These are phyloP conservation scores for Raphanus hybrid DNA, from an alignment of 441 rosid species.

Conservation along the genomic window DNA sequence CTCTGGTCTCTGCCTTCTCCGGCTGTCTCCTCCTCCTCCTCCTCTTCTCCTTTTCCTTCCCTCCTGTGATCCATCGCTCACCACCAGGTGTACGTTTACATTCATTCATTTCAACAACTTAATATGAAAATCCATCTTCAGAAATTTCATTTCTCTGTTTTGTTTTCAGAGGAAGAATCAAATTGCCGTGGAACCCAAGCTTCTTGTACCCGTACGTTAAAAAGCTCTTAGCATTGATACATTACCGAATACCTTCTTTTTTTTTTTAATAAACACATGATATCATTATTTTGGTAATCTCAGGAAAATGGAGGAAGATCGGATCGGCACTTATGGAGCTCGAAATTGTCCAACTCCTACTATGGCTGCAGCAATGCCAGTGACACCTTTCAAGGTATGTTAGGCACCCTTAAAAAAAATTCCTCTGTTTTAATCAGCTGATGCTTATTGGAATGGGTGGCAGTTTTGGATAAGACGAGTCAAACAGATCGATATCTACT, in stretches of 20 bases:
- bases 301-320: slow-evolving; percentile 56
- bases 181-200: slow-evolving; percentile 31
- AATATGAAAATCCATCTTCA: neutral
- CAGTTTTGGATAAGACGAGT: slow-evolving; percentile 52
- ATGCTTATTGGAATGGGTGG: slow-evolving; percentile 24
- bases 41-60: slow-evolving; percentile 51
- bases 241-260: neutral
- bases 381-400: slow-evolving; percentile 56
- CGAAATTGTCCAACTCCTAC: slow-evolving; percentile 63
- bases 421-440: neutral
- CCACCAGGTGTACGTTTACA: slow-evolving; percentile 20
- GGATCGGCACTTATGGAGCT: slow-evolving; percentile 69
- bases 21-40: slow-evolving; percentile 62
- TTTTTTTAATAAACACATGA: neutral
- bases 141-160: neutral
- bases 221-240: neutral
- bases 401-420: neutral
- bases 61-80: slow-evolving; percentile 47
- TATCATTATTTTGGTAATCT: slow-evolving; percentile 1
- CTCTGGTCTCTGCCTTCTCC: slow-evolving; percentile 55
- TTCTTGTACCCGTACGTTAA: slow-evolving; percentile 23
- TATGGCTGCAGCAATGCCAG: slow-evolving; percentile 79
- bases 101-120: neutral
- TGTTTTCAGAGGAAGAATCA: slow-evolving; percentile 39
- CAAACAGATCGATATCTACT: slow-evolving; percentile 59